Evolutionary conservation across 2,329 filamentous ascomycete genomes (phyloP).

Genomic region (Tolypocladium sp.): DNA sequence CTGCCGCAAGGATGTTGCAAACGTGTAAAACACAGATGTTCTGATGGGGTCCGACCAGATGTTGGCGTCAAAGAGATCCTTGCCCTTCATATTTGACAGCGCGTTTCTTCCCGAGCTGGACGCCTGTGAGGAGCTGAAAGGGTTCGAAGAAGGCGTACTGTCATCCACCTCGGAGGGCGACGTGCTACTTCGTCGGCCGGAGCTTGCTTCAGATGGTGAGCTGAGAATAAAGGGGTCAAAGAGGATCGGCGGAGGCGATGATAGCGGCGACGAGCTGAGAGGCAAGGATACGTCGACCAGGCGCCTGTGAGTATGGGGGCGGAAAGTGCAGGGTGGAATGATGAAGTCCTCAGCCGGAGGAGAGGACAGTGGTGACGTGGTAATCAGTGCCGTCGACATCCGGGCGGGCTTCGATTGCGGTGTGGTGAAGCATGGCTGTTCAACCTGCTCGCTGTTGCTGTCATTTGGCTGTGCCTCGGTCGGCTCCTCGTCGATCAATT

Average conservation of each 20-base stretch:
- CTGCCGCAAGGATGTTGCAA: slow-evolving; percentile 57
- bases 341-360: slow-evolving; percentile 23
- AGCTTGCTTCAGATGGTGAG: slow-evolving; percentile 26
- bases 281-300: slow-evolving; percentile 12
- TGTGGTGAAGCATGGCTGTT: slow-evolving; percentile 4
- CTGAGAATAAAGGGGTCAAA: slow-evolving; percentile 40
- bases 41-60: slow-evolving; percentile 60
- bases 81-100: slow-evolving; percentile 57
- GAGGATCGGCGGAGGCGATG: slow-evolving; percentile 43
- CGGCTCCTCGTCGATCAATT: background rate
- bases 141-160: slow-evolving; percentile 28
- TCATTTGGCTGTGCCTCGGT: background rate
- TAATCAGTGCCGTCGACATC: slow-evolving; percentile 10
- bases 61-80: slow-evolving; percentile 61
- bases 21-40: slow-evolving; percentile 64
- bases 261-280: slow-evolving; percentile 44
- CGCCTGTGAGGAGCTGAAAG: slow-evolving; percentile 27
- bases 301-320: slow-evolving; percentile 11
- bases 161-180: slow-evolving; percentile 37
- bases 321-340: slow-evolving; percentile 15
- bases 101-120: slow-evolving; percentile 21
- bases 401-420: slow-evolving; percentile 4
- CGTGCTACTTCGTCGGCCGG: slow-evolving; percentile 24
- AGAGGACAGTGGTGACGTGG: slow-evolving; percentile 28
- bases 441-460: background rate